Evolutionary conservation across 1,284 basidiomycete species (phyloP), one percentile per base, ranked within the genome.

Genomic region (Inonotus obliquus): DNA sequence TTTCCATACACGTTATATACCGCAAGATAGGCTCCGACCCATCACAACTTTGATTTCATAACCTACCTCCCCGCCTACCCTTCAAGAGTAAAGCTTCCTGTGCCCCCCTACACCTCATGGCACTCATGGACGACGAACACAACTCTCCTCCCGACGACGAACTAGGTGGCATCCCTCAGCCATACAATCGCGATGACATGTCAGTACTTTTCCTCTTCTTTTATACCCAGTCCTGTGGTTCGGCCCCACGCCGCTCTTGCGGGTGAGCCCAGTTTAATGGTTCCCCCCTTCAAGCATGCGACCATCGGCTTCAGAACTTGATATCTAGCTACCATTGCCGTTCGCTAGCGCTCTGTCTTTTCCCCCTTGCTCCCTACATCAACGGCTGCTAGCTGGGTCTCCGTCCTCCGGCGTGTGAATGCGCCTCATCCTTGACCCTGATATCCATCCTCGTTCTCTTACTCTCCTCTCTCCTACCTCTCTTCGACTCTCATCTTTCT

Each of bases 141-240:
- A 17, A 32, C 19, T 35, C 57, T n/a, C 51, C 17, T 19, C 41
- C 41, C 23, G 51, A 59, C 41, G 38, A 57, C 19, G 39, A 59
- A 23, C 39, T 63, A 17, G 52, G 57, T 10, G 57, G 49, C 4
- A 54, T 63, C 25, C 62, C 62, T 19, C 44, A 41, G n/a, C 41
- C 62, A 2, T 63, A 63, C 51, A 59, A 63, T 29, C 62, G 62
- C 27, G 62, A 63, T 21, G 54, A 63, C 45, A 52, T 63, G 62
- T 63, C 29, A 63, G 62, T 57, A 14, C 35, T 53, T 11, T 17
- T 39, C 11, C 27, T 23, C 37, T 29, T n/a, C 35, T 39, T 57
- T 39, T 17, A n/a, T 29, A 21, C 21, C 58, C 58, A 38, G 53
- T 25, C 37, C 5, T 17, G n/a, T 45, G 58, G 49, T 23, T 53